These are phyloP conservation scores for Verticillium tricorpus DNA, from an alignment of 2,329 filamentous ascomycete species.

Conservation along the genomic window DNA sequence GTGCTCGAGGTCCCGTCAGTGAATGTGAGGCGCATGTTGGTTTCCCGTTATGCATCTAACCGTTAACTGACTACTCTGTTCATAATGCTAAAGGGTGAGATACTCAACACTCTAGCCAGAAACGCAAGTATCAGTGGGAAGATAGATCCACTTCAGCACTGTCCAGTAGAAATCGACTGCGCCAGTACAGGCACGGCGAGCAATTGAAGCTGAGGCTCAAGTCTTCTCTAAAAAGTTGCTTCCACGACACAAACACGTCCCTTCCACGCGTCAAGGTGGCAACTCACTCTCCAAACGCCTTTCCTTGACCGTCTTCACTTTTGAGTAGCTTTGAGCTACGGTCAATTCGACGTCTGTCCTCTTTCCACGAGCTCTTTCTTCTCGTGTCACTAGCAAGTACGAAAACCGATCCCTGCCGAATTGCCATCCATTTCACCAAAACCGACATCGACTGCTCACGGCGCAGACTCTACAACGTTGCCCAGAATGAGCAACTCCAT, in stretches of 20 bases:
- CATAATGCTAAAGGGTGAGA: too few relatives aligned
- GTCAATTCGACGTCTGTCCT: not conserved
- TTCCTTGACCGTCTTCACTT: not conserved
- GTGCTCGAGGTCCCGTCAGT: too few relatives aligned
- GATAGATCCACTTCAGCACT: not conserved
- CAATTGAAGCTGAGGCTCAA: not conserved
- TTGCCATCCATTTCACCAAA: not conserved
- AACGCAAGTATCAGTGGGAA: too few relatives aligned
- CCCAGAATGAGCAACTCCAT: conserved; percentile 58
- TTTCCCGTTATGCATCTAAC: too few relatives aligned
- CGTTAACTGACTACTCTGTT: too few relatives aligned
- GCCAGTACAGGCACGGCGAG: not conserved
- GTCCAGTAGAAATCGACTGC: not conserved
- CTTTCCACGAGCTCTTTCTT: not conserved
- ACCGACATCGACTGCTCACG: not conserved
- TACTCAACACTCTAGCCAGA: too few relatives aligned
- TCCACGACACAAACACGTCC: not conserved
- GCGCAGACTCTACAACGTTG: not conserved
- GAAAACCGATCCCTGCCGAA: not conserved
- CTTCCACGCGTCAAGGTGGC: not conserved
- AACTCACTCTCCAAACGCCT: not conserved
- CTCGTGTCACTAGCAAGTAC: not conserved
- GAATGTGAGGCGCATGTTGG: too few relatives aligned
- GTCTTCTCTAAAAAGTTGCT: not conserved
- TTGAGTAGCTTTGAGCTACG: not conserved